Evolutionary conservation across 768 basidiomycete genomes (phyloP).

Genomic region (Albatrellus ellisii): DNA sequence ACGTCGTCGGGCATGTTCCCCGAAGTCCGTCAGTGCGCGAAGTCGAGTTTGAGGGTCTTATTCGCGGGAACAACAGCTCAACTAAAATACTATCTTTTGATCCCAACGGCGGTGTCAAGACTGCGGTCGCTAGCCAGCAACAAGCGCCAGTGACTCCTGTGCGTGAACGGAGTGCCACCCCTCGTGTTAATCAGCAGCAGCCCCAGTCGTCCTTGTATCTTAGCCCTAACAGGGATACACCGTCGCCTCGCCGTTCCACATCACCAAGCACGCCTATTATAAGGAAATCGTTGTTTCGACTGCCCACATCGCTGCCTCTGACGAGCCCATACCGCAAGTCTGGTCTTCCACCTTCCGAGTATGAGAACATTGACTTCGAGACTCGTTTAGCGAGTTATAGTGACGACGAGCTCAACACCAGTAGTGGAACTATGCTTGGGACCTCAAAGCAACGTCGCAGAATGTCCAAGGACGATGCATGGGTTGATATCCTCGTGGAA

Average conservation of each 20-base stretch:
- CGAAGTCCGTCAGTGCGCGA: conserved; percentile 41
- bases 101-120: conserved; percentile 12
- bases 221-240: background rate
- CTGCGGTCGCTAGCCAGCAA: conserved; percentile 5
- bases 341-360: conserved; percentile 55
- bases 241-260: conserved; percentile 4
- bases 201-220: background rate
- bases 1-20: conserved; percentile 48
- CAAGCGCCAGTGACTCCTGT: background rate
- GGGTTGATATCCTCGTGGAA: conserved; percentile 80
- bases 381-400: conserved; percentile 59
- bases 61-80: conserved; percentile 37
- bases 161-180: background rate
- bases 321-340: conserved; percentile 35
- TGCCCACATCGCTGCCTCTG: conserved; percentile 37
- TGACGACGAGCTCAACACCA: conserved; percentile 25
- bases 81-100: conserved; percentile 27
- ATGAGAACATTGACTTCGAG: conserved; percentile 73
- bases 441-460: conserved; percentile 28
- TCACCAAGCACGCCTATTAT: conserved; percentile 20
- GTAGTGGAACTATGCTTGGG: conserved; percentile 3
- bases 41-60: conserved; percentile 67
- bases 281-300: conserved; percentile 42
- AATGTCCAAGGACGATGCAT: conserved; percentile 55
- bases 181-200: background rate